Evolutionary conservation across 1,284 basidiomycete species (phyloP).

Genomic region (Meripilus lineatus): DNA sequence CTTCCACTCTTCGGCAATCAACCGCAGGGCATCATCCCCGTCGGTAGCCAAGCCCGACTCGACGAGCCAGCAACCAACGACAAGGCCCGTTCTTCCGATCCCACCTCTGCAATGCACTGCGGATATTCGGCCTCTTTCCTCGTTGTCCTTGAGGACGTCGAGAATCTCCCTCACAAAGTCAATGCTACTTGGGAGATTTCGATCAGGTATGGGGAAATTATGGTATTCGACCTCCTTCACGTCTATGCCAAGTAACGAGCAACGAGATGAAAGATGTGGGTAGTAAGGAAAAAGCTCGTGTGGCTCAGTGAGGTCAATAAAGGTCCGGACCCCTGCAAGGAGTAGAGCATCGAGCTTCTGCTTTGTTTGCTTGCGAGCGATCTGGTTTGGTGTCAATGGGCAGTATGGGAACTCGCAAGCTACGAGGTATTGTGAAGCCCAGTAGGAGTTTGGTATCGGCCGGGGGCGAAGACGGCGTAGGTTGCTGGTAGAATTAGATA

Average conservation of each 20-base stretch:
- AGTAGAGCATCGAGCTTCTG: conserved; percentile 69
- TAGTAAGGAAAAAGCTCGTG: conserved; percentile 66
- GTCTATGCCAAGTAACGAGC: conserved; percentile 49
- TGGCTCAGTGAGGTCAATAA: conserved; percentile 72
- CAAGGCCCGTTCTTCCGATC: conserved; percentile 70
- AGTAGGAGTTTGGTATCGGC: conserved; percentile 76
- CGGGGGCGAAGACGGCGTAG: conserved; percentile 31
- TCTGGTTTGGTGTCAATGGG: conserved; percentile 37
- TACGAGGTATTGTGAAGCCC: conserved; percentile 66
- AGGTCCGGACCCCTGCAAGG: conserved; percentile 65
- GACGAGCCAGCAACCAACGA: conserved; percentile 74
- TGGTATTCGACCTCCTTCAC: conserved; percentile 56
- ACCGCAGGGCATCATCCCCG: conserved; percentile 56
- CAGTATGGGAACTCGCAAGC: conserved; percentile 77
- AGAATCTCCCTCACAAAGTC: conserved; percentile 54
- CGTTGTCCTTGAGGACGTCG: conserved; percentile 52
- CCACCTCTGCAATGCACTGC: conserved; percentile 76
- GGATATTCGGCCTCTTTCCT: conserved; percentile 45
- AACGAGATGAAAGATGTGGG: conserved; percentile 49
- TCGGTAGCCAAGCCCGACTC: conserved; percentile 55
- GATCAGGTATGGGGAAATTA: conserved; percentile 70
- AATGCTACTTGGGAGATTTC: conserved; percentile 52
- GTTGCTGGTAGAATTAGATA: too few species aligned
- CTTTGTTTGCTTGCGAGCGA: conserved; percentile 31
- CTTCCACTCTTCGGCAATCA: conserved; percentile 66